Base-by-base conservation (phyloP, 192 early-diverging fungal species). In the Podila verticillata region DNA sequence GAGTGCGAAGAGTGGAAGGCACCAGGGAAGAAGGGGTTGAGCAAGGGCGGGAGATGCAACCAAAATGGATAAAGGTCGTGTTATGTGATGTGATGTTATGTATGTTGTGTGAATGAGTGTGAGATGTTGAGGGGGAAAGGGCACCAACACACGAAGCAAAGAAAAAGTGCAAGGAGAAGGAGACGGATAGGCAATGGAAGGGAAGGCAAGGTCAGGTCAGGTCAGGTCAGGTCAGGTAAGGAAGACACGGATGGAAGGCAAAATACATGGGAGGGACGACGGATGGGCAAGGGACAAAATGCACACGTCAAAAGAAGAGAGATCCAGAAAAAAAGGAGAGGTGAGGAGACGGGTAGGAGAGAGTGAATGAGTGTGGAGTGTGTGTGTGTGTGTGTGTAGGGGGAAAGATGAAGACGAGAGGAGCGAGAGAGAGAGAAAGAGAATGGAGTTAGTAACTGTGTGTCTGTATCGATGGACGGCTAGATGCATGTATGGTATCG, bases 371-470 rank as follows among this genome's bases (percentile, higher is more conserved):
- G 20, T 12, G 47, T 15, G 31, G 66, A 35, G 34, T 19, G 65
- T 26, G 22, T 7, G n/a, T n/a, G n/a, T n/a, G n/a, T n/a, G n/a
- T 7, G 19, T 29, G 28, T 24, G 30, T 10, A 28, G 54, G n/a
- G 48, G 30, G 56, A 59, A 28, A 24, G 57, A 57, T 26, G 31
- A 36, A 19, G 47, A 35, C 48, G 57, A 9, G 28, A 62, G n/a
- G 22, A 62, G 35, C n/a, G 34, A 61, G 64, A 13, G 7, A 47
- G 62, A 9, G 7, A 34, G 39, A 60, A 61, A n/a, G 73, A 68
- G 58, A 65, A 34, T 29, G 65, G 22, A 58, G 32, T 8, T 54
- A 30, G 66, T 68, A 63, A 75, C 30, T 63, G 58, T 31, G 29
- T 35, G 22, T 24, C 0, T 24, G 51, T 47, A n/a, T n/a, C n/a